Percentiles rank a stretch among this genome's conserved stretches.
Evolutionary conservation across 2,329 filamentous ascomycete genomes (phyloP).

Genomic region (Botrytis medusae): DNA sequence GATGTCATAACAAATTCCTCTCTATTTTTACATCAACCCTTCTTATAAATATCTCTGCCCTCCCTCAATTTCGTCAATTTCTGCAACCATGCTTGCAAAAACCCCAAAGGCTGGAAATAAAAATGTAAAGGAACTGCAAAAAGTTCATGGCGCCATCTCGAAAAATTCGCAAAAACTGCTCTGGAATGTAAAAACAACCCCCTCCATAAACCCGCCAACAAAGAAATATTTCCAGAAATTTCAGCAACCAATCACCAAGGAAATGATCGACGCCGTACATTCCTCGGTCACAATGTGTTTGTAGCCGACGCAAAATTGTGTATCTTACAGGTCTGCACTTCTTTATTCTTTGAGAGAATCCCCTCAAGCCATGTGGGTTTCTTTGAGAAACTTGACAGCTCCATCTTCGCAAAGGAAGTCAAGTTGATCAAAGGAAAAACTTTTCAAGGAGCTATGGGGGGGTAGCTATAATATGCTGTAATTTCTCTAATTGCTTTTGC

Average conservation of each 20-base stretch:
- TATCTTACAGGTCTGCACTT: not conserved
- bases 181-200: not conserved
- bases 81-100: not conserved
- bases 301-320: not conserved
- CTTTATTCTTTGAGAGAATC: conserved; percentile 8
- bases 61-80: not conserved
- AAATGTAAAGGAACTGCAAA: not conserved
- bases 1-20: conserved; percentile 9
- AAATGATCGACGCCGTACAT: conserved; percentile 15
- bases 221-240: not conserved
- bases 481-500: not conserved
- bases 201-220: not conserved
- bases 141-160: not conserved
- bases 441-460: conserved; percentile 7
- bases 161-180: conserved; percentile 5
- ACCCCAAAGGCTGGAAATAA: not conserved
- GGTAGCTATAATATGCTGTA: conserved; percentile 14
- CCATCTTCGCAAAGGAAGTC: not conserved
- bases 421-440: conserved; percentile 1
- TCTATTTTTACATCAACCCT: conserved; percentile 11
- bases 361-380: conserved; percentile 5
- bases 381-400: not conserved
- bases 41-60: not conserved
- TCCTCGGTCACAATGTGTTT: conserved; percentile 20
- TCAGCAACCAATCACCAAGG: not conserved